phyloP scores from a whole-genome alignment of 768 basidiomycete genomes.

The Suillus discolor region DNA sequence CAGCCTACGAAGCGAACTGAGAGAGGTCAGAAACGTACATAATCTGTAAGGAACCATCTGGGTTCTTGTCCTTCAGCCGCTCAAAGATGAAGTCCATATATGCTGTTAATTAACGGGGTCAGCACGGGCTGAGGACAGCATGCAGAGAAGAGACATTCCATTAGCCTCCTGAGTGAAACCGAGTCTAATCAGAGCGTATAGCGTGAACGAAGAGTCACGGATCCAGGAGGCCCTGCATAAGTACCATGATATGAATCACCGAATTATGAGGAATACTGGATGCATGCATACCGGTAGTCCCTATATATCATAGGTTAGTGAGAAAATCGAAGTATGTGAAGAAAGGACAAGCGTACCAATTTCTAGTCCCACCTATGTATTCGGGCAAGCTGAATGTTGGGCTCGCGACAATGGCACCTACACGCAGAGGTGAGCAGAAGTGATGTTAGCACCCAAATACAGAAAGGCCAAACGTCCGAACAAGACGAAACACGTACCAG shows the following conservation, averaged over 20 bases:
- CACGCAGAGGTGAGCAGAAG: constrained; percentile 6
- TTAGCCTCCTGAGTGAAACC: constrained; percentile 95
- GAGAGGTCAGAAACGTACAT: constrained; percentile 49
- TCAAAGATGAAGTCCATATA: constrained; percentile 93
- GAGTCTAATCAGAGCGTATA: constrained; percentile 91
- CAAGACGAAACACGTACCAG: constrained; percentile 44
- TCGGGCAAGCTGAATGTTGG: constrained; percentile 96
- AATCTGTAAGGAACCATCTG: constrained; percentile 91
- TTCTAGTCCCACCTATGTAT: constrained; percentile 85
- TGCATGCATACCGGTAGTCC: constrained; percentile 60
- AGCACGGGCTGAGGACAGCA: background rate
- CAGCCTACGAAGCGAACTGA: background rate
- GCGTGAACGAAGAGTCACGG: constrained; percentile 93
- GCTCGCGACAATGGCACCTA: constrained; percentile 90
- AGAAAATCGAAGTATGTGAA: background rate
- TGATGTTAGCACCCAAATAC: background rate
- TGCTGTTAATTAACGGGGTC: constrained; percentile 40
- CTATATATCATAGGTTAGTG: constrained; percentile 28
- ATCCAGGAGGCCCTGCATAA: constrained; percentile 77
- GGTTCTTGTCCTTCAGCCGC: constrained; percentile 78
- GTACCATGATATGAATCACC: background rate
- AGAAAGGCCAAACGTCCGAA: background rate
- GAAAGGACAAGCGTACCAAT: constrained; percentile 59
- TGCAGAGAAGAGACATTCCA: constrained; percentile 43
- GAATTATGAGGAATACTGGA: too few relatives aligned